Base-by-base conservation (phyloP, 164 flowering plant genomes). In the Santalum album region DNA sequence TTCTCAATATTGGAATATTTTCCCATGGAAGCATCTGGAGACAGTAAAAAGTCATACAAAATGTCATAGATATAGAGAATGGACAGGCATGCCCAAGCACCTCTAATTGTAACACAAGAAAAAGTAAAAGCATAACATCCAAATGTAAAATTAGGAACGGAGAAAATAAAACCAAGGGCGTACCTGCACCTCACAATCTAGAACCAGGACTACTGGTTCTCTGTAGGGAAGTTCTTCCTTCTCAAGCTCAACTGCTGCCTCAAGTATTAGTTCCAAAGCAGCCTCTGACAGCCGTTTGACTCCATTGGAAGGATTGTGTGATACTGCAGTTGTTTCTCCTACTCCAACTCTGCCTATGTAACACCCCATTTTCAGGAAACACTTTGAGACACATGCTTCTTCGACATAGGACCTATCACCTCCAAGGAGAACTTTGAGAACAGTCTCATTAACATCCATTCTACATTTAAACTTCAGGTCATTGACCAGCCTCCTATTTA, bases 1-100 rank as follows among this genome's bases (percentile, higher is more conserved):
- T 74, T 64, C 90, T 79, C 52, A 94, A 51, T 50, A 78, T 63
- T 11, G 99, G 99, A 32, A 94, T 39, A 67, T 65, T 90, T 72
- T 94, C 99, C 97, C 90, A 90, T 20, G 97, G 99, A 72, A 94
- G 87, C 99, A 94, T 90, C 99, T 92, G 84, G 39, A 62, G 4
- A 49, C 1, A 56, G 34, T 4, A 29, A 29, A 3, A 3, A 29
- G 34, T 29, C 4, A 29, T 9, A 29, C 9, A 29, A 29, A 29
- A 29, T 29, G 34, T 9, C 9, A 29, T 9, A 29, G 34, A 29
- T 3, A 9, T 3, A 29, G 34, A 29, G 34, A 29, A 29, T 4
- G 6, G 9, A 9, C 34, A 29, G 4, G 6, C 34, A 9, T 29
- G 4, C 34, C 34, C 34, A 3, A 9, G 34, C 34, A 29, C 6